Evolutionary conservation across 2,329 filamentous ascomycete species (phyloP).

Genomic region (Thermochaetoides dissita): DNA sequence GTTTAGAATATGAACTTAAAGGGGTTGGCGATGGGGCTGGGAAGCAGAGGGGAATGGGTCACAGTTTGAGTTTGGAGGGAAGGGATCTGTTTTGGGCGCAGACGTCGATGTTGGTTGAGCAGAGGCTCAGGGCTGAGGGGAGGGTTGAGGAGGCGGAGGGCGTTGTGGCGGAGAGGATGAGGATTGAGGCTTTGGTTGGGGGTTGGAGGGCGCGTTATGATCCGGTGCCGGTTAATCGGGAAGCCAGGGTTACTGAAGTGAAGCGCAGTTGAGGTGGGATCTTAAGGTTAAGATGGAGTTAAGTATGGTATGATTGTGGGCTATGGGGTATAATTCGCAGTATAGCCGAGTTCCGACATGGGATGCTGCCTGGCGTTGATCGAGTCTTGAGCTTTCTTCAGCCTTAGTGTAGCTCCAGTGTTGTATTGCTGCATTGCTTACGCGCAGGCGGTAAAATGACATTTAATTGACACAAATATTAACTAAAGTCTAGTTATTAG

Average conservation of each 20-base stretch:
- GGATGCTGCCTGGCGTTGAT: too few species aligned
- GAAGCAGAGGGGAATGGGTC: neutral
- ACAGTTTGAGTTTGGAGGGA: conserved; percentile 2
- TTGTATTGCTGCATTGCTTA: too few species aligned
- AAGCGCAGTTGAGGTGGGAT: too few species aligned
- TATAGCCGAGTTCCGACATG: too few species aligned
- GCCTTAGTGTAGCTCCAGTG: too few species aligned
- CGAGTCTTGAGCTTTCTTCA: too few species aligned
- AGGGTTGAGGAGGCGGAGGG: conserved; percentile 7
- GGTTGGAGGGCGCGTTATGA: neutral
- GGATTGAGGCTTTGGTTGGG: neutral
- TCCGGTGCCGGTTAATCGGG: neutral
- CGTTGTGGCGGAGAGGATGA: conserved; percentile 5
- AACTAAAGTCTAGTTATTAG: too few species aligned
- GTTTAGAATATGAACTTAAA: conserved; percentile 4
- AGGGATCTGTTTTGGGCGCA: conserved; percentile 15
- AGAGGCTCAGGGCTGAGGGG: conserved; percentile 9
- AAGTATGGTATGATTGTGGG: too few species aligned
- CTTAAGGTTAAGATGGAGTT: too few species aligned
- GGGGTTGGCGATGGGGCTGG: conserved; percentile 1
- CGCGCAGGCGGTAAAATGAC: too few species aligned
- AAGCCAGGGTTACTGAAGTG: neutral
- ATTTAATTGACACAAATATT: too few species aligned
- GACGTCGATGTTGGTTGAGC: conserved; percentile 11
- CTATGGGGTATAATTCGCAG: too few species aligned